Base-by-base conservation (phyloP, 345 rosid genomes). In the Rubroshorea leprosula region DNA sequence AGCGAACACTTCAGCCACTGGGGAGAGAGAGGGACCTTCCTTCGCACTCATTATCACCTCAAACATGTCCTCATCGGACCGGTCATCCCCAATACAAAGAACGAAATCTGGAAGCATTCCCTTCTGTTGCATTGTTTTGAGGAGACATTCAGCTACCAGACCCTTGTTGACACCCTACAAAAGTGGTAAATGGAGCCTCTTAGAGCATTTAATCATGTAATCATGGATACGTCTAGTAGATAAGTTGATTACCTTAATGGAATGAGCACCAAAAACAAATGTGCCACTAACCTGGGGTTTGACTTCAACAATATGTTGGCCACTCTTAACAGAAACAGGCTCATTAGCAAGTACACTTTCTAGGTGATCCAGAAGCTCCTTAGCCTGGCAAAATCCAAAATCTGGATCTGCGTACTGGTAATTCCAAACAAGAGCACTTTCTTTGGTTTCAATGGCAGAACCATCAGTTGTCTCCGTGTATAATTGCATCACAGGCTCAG, bases 381-480 rank as follows among this genome's bases (percentile, higher is more conserved):
- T 89, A 5, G 98, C 97, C 80, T 89, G 98, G 79, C 98, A 92
- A 12, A 80, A 89, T 14, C 98, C 98, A 39, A 92, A 92, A 72
- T 92, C 98, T 38, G 95, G 93, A 72, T 92, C 97, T 23, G 98
- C 97, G 23, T 78, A 72, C 69, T 73, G 80, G 74, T 84, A 92
- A 58, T 78, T 83, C 98, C 98, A 92, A 48, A 81, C 89, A 15
- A 92, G 79, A 23, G 90, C 83, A 61, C 90, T 89, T 71, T 92
- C 97, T 76, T 86, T 92, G 45, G 80, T 67, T 76, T 92, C 98
- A 57, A 92, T 92, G 14, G 87, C 56, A 45, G 98, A 92, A 41
- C 98, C 97, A 70, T 92, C 98, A 29, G 98, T 92, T 50, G 97
- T 92, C 68, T 89, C 97, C 11, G 83, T 80, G 83, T 89, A 92